Conservation (phyloP, 2,329 filamentous ascomycete species). For the Sclerotinia trifoliorum region DNA sequence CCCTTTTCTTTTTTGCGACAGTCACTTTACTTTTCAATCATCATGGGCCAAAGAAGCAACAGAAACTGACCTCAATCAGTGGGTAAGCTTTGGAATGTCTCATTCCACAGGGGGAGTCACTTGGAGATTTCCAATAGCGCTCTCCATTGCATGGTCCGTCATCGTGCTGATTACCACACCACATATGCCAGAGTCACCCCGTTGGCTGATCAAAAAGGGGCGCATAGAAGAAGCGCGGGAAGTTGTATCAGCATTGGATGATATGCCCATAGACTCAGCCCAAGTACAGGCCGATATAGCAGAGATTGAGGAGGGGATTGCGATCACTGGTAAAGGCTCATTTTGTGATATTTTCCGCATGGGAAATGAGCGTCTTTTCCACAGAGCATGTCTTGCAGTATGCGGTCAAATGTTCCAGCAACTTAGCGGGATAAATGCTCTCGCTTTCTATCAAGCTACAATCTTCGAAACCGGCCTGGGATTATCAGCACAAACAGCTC, state of each 20-base stretch:
- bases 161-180: constrained; percentile 55
- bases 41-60: constrained; percentile 3
- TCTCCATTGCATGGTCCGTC: constrained; percentile 58
- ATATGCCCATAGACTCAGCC: constrained; percentile 47
- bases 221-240: constrained; percentile 46
- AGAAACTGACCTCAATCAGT: constrained; percentile 44
- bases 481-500: constrained; percentile 47
- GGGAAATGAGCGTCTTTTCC: constrained; percentile 53
- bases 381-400: constrained; percentile 52
- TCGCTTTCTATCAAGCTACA: constrained; percentile 49
- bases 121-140: constrained; percentile 62
- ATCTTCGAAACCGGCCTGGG: constrained; percentile 52
- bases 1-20: constrained; percentile 5
- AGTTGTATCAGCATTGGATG: constrained; percentile 46
- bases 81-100: constrained; percentile 58
- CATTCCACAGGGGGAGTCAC: constrained; percentile 50
- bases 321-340: constrained; percentile 48
- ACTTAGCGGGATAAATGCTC: constrained; percentile 45
- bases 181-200: constrained; percentile 52
- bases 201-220: constrained; percentile 49
- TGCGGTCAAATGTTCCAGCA: constrained; percentile 55
- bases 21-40: not conserved
- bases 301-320: constrained; percentile 60
- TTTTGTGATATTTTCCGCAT: constrained; percentile 49
- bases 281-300: constrained; percentile 55